Conservation (phyloP, 306 rosid genomes). For the Potentilla sterilis region DNA sequence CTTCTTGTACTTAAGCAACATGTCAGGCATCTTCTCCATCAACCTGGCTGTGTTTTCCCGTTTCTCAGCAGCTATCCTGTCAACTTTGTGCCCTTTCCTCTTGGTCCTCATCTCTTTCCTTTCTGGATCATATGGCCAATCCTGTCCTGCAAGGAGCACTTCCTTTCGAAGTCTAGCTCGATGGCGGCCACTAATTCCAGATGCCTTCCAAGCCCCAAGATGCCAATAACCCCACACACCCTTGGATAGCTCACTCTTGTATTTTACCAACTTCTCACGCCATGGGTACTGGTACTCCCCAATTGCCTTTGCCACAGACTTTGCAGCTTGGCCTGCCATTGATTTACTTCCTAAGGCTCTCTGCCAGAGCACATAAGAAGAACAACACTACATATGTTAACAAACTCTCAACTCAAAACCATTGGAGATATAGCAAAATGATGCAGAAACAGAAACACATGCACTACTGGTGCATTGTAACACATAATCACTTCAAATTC, state of each 20-base stretch:
- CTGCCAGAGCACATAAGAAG: conserved; percentile 22
- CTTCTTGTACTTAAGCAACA: conserved; percentile 77
- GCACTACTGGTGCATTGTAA: not conserved
- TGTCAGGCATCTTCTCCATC: conserved; percentile 85
- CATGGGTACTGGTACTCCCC: conserved; percentile 72
- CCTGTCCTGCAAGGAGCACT: conserved; percentile 72
- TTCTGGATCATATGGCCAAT: conserved; percentile 74
- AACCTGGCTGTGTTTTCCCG: conserved; percentile 72
- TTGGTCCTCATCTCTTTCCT: conserved; percentile 79
- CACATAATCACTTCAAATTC: not conserved
- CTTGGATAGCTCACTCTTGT: conserved; percentile 66
- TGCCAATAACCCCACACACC: conserved; percentile 93
- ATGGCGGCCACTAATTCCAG: conserved; percentile 64
- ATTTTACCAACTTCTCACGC: conserved; percentile 64
- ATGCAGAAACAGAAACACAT: not conserved
- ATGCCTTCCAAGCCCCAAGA: conserved; percentile 89
- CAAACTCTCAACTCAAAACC: not conserved
- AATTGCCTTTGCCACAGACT: conserved; percentile 48
- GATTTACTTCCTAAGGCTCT: conserved; percentile 14
- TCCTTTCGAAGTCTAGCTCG: conserved; percentile 74
- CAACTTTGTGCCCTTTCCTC: conserved; percentile 87
- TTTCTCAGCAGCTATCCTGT: conserved; percentile 72
- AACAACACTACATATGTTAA: conserved; percentile 3
- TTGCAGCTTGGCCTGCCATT: conserved; percentile 70
- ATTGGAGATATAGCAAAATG: not conserved